A percentile compares a stretch with the other conserved stretches of the same genome.
Conservation (phyloP, 345 rosid species). For the Lumnitzera racemosa region DNA sequence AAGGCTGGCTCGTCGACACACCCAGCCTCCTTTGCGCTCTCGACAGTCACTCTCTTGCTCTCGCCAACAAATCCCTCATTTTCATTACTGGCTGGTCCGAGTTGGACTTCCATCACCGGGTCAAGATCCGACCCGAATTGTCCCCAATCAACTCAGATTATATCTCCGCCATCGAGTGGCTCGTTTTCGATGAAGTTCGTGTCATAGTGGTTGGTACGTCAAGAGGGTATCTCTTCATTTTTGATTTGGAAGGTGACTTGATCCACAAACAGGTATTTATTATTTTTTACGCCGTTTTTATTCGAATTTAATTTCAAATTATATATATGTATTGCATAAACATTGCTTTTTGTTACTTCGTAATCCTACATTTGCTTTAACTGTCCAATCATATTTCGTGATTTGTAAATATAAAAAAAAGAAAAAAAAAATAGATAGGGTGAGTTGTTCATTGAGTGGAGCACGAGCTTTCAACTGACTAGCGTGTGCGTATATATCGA, state of each 20-base stretch:
- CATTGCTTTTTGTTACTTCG: no score
- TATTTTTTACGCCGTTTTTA: neutral
- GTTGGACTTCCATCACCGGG: conserved; percentile 32
- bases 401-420: no score
- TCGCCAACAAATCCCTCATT: conserved; percentile 50
- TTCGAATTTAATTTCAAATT: neutral
- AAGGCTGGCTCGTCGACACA: conserved; percentile 77
- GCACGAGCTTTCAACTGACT: no score
- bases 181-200: conserved; percentile 63
- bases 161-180: conserved; percentile 74
- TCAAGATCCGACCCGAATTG: conserved; percentile 83
- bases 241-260: conserved; percentile 58
- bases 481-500: no score
- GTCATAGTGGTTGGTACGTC: conserved; percentile 80
- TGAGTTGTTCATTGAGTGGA: no score
- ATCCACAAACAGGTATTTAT: conserved; percentile 65
- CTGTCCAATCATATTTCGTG: no score
- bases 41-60: conserved; percentile 59
- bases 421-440: no score
- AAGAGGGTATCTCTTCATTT: conserved; percentile 63
- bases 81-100: conserved; percentile 68
- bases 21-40: conserved; percentile 64
- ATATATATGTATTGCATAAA: no score
- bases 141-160: conserved; percentile 74
- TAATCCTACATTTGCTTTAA: no score